Evolutionary conservation across 2,329 filamentous ascomycete genomes (phyloP), one percentile per base, ranked within the genome.

Genomic region (Arthrobotrys sinensis): DNA sequence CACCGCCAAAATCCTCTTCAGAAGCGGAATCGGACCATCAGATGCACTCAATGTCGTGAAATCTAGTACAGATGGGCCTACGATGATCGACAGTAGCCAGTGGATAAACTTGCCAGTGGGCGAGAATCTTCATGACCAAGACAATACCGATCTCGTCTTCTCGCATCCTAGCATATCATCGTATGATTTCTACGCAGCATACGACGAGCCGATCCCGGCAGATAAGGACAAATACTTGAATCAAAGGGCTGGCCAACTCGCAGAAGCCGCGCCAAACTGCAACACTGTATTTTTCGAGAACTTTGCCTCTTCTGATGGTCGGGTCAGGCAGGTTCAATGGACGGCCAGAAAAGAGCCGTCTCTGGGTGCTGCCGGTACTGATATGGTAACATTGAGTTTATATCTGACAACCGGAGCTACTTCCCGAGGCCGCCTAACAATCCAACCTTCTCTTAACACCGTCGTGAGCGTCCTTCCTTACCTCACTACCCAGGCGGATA

Each of bases 101-200:
- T 90, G 89, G 89, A 88, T 90, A 66, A 84, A 87, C 21, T 85
- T 89, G 0, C 89, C 89, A 0, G 88, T 90, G 0, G 89, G 89
- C 10, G 86, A 88, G 82, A 89, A 89, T 80, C 84, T 90, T 2
- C 86, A 88, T 72, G 89, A 90, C 72, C 88, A 84, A 86, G 89
- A 85, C 85, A 92, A 88, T 82, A 89, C 87, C 14, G 87, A 88
- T 81, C 82, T 87, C 45, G 86, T 88, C 53, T 84, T 89, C 60
- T 85, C 84, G 11, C 87, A 88, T 81, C 85, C 86, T 11, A 87
- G 86, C 69, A 84, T 88, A 62, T 85, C 85, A 7, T 89, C 89
- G 83, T 92, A 92, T 81, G 88, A 92, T 84, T 91, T 91, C 81
- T 91, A 90, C 82, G 85, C 84, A 68, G 90, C 90, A 1, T 92